A percentile compares a stretch with the other conserved stretches of the same genome.
phyloP scores from a whole-genome alignment of 139 green algal species.

The Volvox reticuliferus region DNA sequence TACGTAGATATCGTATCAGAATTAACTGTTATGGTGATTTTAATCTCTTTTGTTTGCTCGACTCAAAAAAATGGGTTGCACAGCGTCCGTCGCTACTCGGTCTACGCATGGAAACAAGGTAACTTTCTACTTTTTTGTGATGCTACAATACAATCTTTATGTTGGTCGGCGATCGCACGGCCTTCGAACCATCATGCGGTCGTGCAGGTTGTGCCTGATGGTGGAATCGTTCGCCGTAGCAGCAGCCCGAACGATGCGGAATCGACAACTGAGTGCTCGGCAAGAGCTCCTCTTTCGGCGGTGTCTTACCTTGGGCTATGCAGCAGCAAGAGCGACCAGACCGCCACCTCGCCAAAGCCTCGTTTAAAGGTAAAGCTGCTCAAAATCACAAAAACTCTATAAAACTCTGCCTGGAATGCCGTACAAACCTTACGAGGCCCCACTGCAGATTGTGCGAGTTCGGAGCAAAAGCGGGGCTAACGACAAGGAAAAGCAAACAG shows the following conservation, averaged over 20 bases:
- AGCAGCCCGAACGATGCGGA: not conserved
- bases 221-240: not conserved
- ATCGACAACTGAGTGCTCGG: not conserved
- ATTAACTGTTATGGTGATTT: not conserved
- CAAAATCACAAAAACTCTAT: not conserved
- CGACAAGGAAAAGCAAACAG: not conserved
- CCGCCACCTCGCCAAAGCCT: not conserved
- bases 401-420: not conserved
- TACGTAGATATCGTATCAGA: no score
- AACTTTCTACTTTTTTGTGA: not conserved
- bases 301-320: not conserved
- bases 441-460: not conserved
- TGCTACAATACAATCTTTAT: not conserved
- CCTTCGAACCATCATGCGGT: not conserved
- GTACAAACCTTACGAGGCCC: not conserved
- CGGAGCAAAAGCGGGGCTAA: not conserved
- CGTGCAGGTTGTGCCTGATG: not conserved
- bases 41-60: not conserved
- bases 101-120: constrained; percentile 14
- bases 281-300: not conserved
- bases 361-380: not conserved
- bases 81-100: not conserved
- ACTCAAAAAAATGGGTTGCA: not conserved
- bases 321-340: not conserved
- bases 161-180: not conserved